Percentiles rank a stretch among this genome's conserved stretches.
Conservation (phyloP, 805 yeast genomes). For the Saccharomyces mikatae region DNA sequence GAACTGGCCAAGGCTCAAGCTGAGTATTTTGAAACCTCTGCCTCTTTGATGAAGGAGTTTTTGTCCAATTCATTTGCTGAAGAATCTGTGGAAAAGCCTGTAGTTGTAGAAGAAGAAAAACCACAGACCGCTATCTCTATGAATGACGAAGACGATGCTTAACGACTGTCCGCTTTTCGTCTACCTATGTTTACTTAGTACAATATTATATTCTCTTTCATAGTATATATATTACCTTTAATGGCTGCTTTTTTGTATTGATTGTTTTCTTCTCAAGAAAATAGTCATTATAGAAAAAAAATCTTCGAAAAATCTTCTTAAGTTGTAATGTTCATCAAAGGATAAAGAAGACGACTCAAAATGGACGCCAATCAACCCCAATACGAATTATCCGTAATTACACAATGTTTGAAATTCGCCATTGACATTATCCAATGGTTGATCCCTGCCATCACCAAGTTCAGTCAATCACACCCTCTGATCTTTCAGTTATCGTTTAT, state of each 20-base stretch:
- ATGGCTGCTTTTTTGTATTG: background rate
- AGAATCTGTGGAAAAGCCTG: background rate
- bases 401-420: background rate
- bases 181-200: background rate
- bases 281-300: background rate
- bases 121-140: constrained; percentile 1
- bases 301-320: background rate
- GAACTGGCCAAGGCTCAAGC: constrained; percentile 73
- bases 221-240: background rate
- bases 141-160: constrained; percentile 5
- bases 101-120: background rate
- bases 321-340: background rate
- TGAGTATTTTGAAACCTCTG: constrained; percentile 70
- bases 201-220: background rate
- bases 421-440: constrained; percentile 13
- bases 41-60: constrained; percentile 55
- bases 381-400: background rate
- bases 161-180: background rate
- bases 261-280: background rate
- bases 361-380: background rate
- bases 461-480: constrained; percentile 29
- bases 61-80: constrained; percentile 20
- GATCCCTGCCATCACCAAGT: constrained; percentile 13
- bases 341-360: background rate
- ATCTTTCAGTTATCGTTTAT: constrained; percentile 18